Base-by-base conservation (phyloP, 331 rosid genomes). In the Telfairia occidentalis region DNA sequence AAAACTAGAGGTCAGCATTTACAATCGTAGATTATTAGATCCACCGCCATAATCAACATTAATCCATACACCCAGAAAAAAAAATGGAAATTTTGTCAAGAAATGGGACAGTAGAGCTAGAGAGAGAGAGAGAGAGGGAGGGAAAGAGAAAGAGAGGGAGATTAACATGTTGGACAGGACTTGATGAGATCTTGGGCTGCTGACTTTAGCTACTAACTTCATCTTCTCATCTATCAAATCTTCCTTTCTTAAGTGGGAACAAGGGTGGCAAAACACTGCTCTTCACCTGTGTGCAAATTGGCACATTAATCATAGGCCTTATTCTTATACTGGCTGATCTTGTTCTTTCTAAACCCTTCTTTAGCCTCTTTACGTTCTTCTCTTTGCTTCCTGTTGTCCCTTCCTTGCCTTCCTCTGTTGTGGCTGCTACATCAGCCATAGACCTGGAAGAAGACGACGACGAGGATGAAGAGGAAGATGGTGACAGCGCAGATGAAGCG, bases 231-330 rank as follows among this genome's bases (percentile, higher is more conserved):
- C 93, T 87, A 78, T 89, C 96, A 60, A 90, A 69, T 75, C 90
- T 92, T 50, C 97, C 97, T 83, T 90, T 96, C 87, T 83, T 92
- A 24, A 85, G 84, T 73, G 97, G 96, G 78, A 95, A 92, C 82
- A 92, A 85, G 58, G 99, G 97, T 50, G 97, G 99, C 79, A 96
- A 89, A 60, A 87, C 79, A 79, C 77, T 86, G 86, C 82, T 92
- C 79, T 90, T 96, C 78, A 89, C 53, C 77, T 87, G 97, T 49
- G 97, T 82, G 90, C 97, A 96, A 82, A 96, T 92, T 13, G 97
- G 97, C 32, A 96, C 96, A 60, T 96, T 96, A 77, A 96, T 80
- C 97, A 96, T 90, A 16, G 97, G 99, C 73, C 97, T 89, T 79
- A 96, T 90, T 82, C 93, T 86, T 66, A 95, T 81, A 75, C 88